phyloP scores from a whole-genome alignment of 129 eudicot species.

The Arctium minus region DNA sequence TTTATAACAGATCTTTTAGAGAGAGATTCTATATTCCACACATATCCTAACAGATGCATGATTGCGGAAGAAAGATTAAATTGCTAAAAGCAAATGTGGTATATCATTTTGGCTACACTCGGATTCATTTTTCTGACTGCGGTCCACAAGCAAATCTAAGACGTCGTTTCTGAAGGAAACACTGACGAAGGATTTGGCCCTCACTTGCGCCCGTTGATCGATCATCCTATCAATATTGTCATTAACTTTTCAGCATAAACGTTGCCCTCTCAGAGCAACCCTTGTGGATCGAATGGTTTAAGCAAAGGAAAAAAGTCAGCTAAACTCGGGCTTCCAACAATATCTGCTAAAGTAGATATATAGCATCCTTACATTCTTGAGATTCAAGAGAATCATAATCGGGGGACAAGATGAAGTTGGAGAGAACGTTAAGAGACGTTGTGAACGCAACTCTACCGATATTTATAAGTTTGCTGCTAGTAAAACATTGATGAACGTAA shows the following conservation, averaged over 20 bases:
- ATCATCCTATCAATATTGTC: not conserved
- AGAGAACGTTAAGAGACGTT: not conserved
- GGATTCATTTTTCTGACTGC: slow-evolving; percentile 3
- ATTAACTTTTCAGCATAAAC: not conserved
- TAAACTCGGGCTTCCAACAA: slow-evolving; percentile 12
- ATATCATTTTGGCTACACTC: slow-evolving; percentile 11
- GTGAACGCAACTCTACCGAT: slow-evolving; percentile 22
- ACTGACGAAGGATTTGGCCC: not conserved
- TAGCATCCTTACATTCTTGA: slow-evolving; percentile 11
- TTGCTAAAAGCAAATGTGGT: slow-evolving; percentile 17
- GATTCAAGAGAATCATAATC: slow-evolving; percentile 10
- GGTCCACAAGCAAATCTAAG: slow-evolving; percentile 14
- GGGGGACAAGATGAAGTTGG: slow-evolving; percentile 11
- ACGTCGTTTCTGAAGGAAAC: not conserved
- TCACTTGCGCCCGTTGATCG: slow-evolving; percentile 3
- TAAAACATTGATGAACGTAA: slow-evolving; percentile 9
- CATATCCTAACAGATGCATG: not conserved
- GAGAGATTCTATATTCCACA: not conserved
- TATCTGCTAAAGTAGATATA: not conserved
- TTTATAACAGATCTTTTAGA: not conserved
- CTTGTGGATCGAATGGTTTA: slow-evolving; percentile 15
- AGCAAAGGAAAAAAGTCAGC: slow-evolving; percentile 18
- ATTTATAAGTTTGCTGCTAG: slow-evolving; percentile 11
- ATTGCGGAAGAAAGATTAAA: not conserved
- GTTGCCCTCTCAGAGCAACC: not conserved